Evolutionary conservation across 2,329 filamentous ascomycete genomes (phyloP), one percentile per base, ranked within the genome.

Genomic region (Hypoxylon rubiginosum): DNA sequence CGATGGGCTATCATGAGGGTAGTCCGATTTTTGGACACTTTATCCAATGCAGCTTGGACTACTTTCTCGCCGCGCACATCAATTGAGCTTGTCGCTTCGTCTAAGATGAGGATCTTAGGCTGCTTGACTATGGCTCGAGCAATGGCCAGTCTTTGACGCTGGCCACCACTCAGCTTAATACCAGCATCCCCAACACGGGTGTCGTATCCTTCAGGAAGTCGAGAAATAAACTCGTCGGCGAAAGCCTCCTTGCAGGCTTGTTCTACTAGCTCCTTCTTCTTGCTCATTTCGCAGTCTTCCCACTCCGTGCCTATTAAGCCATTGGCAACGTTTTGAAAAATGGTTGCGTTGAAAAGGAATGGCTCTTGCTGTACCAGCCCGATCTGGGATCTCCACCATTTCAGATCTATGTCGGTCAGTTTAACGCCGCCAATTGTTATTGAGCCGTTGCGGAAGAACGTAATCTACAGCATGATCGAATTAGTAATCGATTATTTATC

Each of bases 321-420:
- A 69, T 85, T 85, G 0, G 84, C 82, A 4, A 91, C 87, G 66
- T 91, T 91, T 10, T 84, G 82, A 69, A 82, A 87, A 32, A 92
- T 90, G 0, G 86, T 87, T 21, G 88, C 84, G 72, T 90, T 90
- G 77, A 92, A 91, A 1, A 91, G 81, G 61, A 90, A 89, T 0
- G 89, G 88, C 60, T 92, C 89, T 73, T 91, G 89, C 70, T 90
- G 88, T 1, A 92, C 90, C 11, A 91, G 80, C 0, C 88, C 87
- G 64, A 91, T 90, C 64, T 88, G 84, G 3, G 82, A 82, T 58
- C 85, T 82, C 89, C 77, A 91, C 83, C 73, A 93, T 67, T 88
- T 89, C 32, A 91, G 73, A 43, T 92, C 84, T 30, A 92, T 81
- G 1, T 87, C 83, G 4, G 84, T 80, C 32, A 92, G 78, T 32